Evolutionary conservation across 148 eudicot species (phyloP).

Genomic region (Diospyros kaki): DNA sequence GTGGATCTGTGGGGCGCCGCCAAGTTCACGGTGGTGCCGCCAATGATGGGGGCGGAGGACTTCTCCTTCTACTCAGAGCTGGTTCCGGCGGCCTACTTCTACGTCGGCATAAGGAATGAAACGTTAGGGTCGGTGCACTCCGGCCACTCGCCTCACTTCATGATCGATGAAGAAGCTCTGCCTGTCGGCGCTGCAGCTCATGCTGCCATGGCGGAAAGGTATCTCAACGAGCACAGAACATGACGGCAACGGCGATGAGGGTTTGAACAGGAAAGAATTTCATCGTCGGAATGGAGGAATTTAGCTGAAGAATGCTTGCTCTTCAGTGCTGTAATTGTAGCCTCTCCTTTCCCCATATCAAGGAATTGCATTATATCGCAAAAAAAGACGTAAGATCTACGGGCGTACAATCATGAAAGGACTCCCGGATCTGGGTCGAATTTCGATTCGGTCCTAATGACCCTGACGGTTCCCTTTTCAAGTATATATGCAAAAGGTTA

Average conservation of each 20-base stretch:
- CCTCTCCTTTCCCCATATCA: too few relatives aligned
- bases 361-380: too few relatives aligned
- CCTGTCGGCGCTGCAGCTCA: constrained; percentile 76
- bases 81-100: constrained; percentile 66
- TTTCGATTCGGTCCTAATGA: too few relatives aligned
- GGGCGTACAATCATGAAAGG: too few relatives aligned
- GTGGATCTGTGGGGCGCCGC: constrained; percentile 43
- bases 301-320: too few relatives aligned
- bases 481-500: too few relatives aligned
- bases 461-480: too few relatives aligned
- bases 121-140: constrained; percentile 50
- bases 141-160: constrained; percentile 71
- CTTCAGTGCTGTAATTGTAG: too few relatives aligned
- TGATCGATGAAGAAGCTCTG: constrained; percentile 64
- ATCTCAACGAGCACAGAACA: constrained; percentile 41
- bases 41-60: constrained; percentile 85
- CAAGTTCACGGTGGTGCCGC: constrained; percentile 36
- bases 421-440: too few relatives aligned
- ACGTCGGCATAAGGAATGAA: constrained; percentile 62
- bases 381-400: too few relatives aligned
- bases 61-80: constrained; percentile 68
- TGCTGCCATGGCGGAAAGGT: constrained; percentile 77
- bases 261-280: too few relatives aligned
- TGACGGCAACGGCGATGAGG: not conserved
- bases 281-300: too few relatives aligned